Base-by-base conservation (phyloP, 495 filamentous ascomycete genomes). In the Penicillium psychrofluorescens region DNA sequence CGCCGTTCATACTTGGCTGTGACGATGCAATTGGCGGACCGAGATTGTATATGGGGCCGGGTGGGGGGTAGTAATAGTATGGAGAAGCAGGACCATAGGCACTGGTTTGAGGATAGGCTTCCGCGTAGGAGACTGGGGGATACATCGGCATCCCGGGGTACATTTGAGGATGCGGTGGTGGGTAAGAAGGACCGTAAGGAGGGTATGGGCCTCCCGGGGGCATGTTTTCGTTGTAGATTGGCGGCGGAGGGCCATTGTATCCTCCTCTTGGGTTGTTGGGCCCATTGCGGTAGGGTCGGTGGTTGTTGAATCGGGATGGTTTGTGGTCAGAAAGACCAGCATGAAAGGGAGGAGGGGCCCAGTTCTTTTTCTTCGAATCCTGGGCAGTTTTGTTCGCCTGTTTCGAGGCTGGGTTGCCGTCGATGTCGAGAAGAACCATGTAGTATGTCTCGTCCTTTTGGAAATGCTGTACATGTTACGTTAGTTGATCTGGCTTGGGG, bases 401-500 rank as follows among this genome's bases (percentile, higher is more conserved):
- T 6, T 22, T 22, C 22, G 22, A 2, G 22, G 2, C 2, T 22
- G 32, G 32, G n/a, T 12, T 34, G 32, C 32, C 32, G 32, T 34
- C 32, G 32, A 34, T 34, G n/a, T 34, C 32, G 32, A 44, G 32
- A n/a, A 41, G 45, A 6, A 35, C n/a, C 3, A 56, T 13, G 29
- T 36, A 46, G 37, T 44, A 53, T 29, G 40, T 44, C 1, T 38
- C 29, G 29, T 55, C 40, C 15, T 48, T 49, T 22, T 46, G 36
- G 36, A 56, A 53, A 30, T 49, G 15, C 53, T 55, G 28, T n/a
- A 11, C 35, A 2, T 31, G 8, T 22, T 16, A 45, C 9, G 27
- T 44, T 4, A 53, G 27, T 31, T 11, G 22, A 1, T 7, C n/a
- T 16, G 5, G 11, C 32, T 29, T 10, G 28, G 27, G 37, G 48